phyloP scores from a whole-genome alignment of 2,329 filamentous ascomycete genomes.

The Fusarium staphyleae region DNA sequence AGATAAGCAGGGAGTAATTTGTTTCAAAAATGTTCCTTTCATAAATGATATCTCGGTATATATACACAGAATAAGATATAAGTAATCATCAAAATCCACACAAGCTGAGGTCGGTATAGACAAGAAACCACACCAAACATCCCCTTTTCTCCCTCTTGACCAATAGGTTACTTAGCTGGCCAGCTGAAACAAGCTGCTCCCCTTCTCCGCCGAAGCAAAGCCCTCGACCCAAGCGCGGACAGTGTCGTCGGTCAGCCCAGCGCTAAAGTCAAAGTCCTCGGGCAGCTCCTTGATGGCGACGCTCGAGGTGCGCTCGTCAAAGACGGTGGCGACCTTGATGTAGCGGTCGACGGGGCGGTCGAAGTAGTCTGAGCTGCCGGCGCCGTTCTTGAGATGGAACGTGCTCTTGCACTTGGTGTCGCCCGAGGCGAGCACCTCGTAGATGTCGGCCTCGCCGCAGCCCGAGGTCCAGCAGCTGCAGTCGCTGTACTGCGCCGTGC shows the following conservation, averaged over 20 bases:
- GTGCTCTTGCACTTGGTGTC: conserved; percentile 74
- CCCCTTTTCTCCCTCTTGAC: background rate
- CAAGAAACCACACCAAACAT: background rate
- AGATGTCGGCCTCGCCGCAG: conserved; percentile 79
- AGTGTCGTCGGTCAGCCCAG: conserved; percentile 49
- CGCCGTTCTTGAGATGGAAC: conserved; percentile 68
- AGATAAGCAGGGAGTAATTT: too few relatives aligned
- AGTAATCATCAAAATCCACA: background rate
- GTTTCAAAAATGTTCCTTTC: background rate
- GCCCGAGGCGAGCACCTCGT: conserved; percentile 72
- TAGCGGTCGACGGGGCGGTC: conserved; percentile 64
- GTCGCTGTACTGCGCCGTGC: conserved; percentile 71
- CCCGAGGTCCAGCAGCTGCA: conserved; percentile 76
- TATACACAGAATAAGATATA: conserved; percentile 22
- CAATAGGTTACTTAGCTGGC: background rate
- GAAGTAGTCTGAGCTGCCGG: conserved; percentile 76
- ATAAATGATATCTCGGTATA: conserved; percentile 18
- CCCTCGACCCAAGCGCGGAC: conserved; percentile 47
- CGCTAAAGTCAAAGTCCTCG: conserved; percentile 50
- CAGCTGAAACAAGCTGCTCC: conserved; percentile 38
- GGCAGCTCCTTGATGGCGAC: conserved; percentile 64
- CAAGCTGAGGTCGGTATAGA: background rate
- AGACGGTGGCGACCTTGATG: conserved; percentile 71
- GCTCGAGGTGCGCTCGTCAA: conserved; percentile 58
- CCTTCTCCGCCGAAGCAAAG: conserved; percentile 15